phyloP scores from a whole-genome alignment of 352 stramenopile genomes.

The Peronospora belbahrii region DNA sequence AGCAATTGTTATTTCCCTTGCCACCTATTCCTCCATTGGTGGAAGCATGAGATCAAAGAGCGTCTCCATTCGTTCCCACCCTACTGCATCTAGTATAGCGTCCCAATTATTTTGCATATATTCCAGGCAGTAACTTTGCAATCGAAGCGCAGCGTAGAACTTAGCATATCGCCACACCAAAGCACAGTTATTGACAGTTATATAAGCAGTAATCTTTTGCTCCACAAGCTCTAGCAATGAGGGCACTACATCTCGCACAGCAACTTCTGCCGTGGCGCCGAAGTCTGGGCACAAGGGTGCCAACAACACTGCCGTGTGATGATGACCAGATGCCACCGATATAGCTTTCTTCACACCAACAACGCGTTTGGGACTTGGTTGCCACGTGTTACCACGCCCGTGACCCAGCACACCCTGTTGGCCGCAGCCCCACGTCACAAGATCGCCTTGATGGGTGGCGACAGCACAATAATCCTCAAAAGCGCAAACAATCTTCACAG shows the following conservation, averaged over 20 bases:
- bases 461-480: slow-evolving; percentile 76
- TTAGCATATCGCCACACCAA: slow-evolving; percentile 57
- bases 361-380: slow-evolving; percentile 71
- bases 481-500: slow-evolving; percentile 49
- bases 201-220: slow-evolving; percentile 35
- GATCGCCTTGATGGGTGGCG: slow-evolving; percentile 47
- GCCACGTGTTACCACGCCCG: slow-evolving; percentile 64
- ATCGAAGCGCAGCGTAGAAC: slow-evolving; percentile 31
- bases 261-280: slow-evolving; percentile 1
- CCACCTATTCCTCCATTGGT: slow-evolving; percentile 15
- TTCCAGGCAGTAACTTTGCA: slow-evolving; percentile 41
- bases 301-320: slow-evolving; percentile 70
- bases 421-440: slow-evolving; percentile 71
- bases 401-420: slow-evolving; percentile 65
- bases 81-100: slow-evolving; percentile 51
- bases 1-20: slow-evolving; percentile 11
- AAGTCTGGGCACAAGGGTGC: slow-evolving; percentile 33
- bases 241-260: background rate
- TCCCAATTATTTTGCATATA: slow-evolving; percentile 77
- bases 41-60: slow-evolving; percentile 62
- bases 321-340: slow-evolving; percentile 53
- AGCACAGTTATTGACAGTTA: slow-evolving; percentile 55
- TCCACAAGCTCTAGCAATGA: slow-evolving; percentile 41
- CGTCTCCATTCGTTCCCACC: slow-evolving; percentile 48
- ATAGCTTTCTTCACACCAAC: slow-evolving; percentile 64